phyloP scores from a whole-genome alignment of 768 basidiomycete genomes.

The Hygrocybe coccinea region DNA sequence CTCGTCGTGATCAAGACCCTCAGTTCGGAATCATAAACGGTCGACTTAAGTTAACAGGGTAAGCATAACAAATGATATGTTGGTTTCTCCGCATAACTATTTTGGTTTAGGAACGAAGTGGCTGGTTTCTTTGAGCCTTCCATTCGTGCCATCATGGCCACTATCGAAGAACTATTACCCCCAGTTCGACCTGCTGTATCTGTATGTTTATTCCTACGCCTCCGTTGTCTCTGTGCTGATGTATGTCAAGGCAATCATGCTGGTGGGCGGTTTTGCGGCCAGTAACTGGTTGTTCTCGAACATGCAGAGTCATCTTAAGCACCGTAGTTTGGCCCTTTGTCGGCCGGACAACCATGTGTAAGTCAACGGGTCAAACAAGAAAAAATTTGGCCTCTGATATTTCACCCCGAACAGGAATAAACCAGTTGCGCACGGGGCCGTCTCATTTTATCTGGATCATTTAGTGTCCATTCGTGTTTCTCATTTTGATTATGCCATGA shows the following conservation, averaged over 20 bases:
- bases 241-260: conserved; percentile 35
- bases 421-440: conserved; percentile 15
- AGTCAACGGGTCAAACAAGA: conserved; percentile 13
- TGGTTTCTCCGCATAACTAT: not conserved
- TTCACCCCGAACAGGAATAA: conserved; percentile 9
- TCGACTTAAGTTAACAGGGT: conserved; percentile 41
- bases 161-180: conserved; percentile 24
- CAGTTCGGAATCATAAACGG: conserved; percentile 41
- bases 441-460: conserved; percentile 18
- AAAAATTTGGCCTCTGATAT: not conserved
- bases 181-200: conserved; percentile 27
- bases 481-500: conserved; percentile 7
- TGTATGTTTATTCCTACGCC: conserved; percentile 17
- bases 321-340: conserved; percentile 31
- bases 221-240: not conserved
- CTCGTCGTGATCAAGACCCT: conserved; percentile 38
- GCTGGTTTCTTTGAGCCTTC: conserved; percentile 38
- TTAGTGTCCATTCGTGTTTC: conserved; percentile 11
- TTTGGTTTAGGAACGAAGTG: conserved; percentile 27
- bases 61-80: not conserved
- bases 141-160: conserved; percentile 28
- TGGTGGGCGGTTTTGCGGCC: conserved; percentile 52
- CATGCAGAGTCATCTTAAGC: conserved; percentile 35
- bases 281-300: conserved; percentile 45
- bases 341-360: conserved; percentile 47